Evolutionary conservation across 768 basidiomycete species (phyloP).

Genomic region (Saitozyma sp.): DNA sequence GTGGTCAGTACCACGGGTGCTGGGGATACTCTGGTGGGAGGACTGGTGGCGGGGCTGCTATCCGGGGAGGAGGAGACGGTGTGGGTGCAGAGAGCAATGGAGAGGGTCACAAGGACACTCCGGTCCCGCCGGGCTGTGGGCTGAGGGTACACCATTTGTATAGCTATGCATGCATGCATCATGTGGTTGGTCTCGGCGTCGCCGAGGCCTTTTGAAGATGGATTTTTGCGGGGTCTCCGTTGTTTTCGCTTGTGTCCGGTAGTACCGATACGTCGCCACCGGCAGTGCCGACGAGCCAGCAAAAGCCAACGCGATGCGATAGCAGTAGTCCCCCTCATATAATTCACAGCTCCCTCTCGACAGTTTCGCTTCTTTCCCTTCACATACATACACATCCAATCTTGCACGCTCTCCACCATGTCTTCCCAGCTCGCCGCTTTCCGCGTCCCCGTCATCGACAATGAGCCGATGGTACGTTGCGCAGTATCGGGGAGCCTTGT

Average conservation of each 20-base stretch:
- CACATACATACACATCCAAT: constrained; percentile 1
- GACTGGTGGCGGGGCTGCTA: constrained; percentile 67
- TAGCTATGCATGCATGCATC: no score
- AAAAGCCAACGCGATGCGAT: background rate
- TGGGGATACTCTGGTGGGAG: constrained; percentile 86
- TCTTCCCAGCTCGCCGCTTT: constrained; percentile 66
- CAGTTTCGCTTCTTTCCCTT: background rate
- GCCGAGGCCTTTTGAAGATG: background rate
- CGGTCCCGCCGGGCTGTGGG: constrained; percentile 35
- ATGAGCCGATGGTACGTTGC: constrained; percentile 84
- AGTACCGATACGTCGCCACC: background rate
- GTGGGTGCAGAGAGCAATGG: constrained; percentile 33
- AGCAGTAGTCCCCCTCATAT: background rate
- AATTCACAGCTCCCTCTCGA: background rate
- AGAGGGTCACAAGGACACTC: constrained; percentile 31
- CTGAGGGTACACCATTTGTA: constrained; percentile 2
- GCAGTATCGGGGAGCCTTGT: background rate
- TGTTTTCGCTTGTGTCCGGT: background rate
- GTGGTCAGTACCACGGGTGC: constrained; percentile 82
- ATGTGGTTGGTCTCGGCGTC: no score
- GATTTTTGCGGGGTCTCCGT: background rate
- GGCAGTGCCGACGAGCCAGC: constrained; percentile 1
- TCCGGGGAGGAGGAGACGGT: constrained; percentile 13
- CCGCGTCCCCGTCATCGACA: constrained; percentile 78
- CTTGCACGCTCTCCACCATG: constrained; percentile 1